Evolutionary conservation across 805 yeast species (phyloP).

Genomic region (Hanseniaspora nectarophila): DNA sequence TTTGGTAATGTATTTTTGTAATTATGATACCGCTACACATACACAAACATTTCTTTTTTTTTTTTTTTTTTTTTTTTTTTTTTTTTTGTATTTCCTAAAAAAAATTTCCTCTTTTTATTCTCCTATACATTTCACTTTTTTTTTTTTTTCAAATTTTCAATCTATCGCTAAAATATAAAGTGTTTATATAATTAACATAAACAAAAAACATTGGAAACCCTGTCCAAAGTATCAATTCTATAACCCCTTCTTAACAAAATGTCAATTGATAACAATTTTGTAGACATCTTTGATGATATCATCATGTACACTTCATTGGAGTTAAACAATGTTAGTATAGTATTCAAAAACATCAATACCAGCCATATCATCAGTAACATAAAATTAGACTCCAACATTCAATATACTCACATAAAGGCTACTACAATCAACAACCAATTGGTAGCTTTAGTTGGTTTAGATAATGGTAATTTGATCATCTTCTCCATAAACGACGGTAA

Average conservation of each 20-base stretch:
- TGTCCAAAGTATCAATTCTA: background rate
- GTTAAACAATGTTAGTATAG: conserved; percentile 57
- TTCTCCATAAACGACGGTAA: conserved; percentile 44
- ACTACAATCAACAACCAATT: conserved; percentile 18
- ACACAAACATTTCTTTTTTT: background rate
- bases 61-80: background rate
- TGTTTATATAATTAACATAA: no score
- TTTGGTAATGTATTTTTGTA: no score
- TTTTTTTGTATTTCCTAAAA: background rate
- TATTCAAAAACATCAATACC: conserved; percentile 49
- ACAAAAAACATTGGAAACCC: no score
- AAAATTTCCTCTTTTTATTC: conserved; percentile 1
- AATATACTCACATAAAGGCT: background rate
- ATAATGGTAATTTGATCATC: conserved; percentile 50
- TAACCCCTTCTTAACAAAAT: background rate
- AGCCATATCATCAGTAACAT: conserved; percentile 15
- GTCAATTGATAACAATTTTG: background rate
- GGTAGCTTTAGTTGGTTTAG: conserved; percentile 50
- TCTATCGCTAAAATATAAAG: no score
- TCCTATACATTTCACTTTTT: conserved; percentile 8
- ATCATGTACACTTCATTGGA: conserved; percentile 57
- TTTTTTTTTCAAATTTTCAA: background rate
- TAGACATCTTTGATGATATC: conserved; percentile 42
- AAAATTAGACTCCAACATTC: background rate
- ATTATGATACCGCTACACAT: background rate